Conservation (phyloP, 106 monocot species). For the Hemerocallis citrina region DNA sequence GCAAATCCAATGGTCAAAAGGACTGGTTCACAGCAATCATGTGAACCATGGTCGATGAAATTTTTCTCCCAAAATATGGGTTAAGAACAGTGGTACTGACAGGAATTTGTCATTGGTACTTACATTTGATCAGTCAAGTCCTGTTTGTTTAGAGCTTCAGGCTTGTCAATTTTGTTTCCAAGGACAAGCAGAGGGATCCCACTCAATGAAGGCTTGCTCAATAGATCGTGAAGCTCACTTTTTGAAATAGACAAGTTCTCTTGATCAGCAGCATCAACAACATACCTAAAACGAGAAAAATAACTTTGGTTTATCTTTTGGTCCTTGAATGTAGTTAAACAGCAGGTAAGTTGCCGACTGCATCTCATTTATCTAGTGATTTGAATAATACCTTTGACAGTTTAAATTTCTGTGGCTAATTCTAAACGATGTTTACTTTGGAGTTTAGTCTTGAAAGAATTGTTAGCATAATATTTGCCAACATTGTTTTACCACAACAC, state of each 20-base stretch:
- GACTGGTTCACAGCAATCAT: background rate
- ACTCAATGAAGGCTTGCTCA: slow-evolving; percentile 63
- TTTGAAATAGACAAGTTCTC: slow-evolving; percentile 62
- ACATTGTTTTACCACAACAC: too few species aligned
- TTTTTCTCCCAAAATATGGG: background rate
- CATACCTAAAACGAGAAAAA: slow-evolving; percentile 38
- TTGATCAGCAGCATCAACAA: slow-evolving; percentile 67
- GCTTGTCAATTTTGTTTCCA: slow-evolving; percentile 78
- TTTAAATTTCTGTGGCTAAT: too few species aligned
- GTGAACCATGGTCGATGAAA: too few species aligned
- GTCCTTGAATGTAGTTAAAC: background rate
- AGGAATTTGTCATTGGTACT: background rate
- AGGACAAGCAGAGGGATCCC: slow-evolving; percentile 78
- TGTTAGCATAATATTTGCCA: too few species aligned
- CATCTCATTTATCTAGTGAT: background rate
- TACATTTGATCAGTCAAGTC: slow-evolving; percentile 66
- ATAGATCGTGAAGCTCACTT: slow-evolving; percentile 65
- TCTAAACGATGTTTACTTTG: too few species aligned
- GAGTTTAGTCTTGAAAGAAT: too few species aligned
- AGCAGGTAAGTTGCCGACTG: too few species aligned
- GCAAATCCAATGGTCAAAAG: background rate
- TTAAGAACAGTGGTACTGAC: background rate
- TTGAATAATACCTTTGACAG: too few species aligned
- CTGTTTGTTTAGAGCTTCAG: slow-evolving; percentile 55
- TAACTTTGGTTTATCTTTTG: background rate